These are phyloP conservation scores for Gaeumannomyces tritici DNA, from an alignment of 2,329 filamentous ascomycete genomes.

Conservation along the genomic window DNA sequence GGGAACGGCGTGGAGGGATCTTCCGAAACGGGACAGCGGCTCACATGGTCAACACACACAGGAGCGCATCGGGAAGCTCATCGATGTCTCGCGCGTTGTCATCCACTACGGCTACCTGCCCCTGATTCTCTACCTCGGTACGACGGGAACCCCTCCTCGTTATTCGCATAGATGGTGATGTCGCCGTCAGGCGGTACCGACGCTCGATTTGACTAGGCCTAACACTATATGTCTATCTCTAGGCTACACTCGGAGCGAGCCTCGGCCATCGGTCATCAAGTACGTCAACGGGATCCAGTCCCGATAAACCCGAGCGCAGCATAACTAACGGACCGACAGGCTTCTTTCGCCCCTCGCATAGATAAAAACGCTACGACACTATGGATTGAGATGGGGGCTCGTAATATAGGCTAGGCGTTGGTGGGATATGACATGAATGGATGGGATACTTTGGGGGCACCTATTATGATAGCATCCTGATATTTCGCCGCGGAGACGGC, in stretches of 20 bases:
- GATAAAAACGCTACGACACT: conserved; percentile 7
- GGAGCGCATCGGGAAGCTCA: conserved; percentile 97
- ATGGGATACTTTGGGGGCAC: background rate
- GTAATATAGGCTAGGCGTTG: background rate
- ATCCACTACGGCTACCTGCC: conserved; percentile 98
- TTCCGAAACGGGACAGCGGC: background rate
- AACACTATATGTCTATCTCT: conserved; percentile 9
- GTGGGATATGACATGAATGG: background rate
- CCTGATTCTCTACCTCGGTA: conserved; percentile 93
- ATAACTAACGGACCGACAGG: conserved; percentile 24
- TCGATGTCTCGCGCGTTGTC: conserved; percentile 85
- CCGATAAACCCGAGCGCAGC: background rate
- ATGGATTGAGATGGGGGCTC: background rate
- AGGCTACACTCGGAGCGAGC: conserved; percentile 94
- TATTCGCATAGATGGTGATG: background rate
- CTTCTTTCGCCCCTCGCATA: conserved; percentile 58
- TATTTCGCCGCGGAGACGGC: background rate
- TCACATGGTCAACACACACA: conserved; percentile 23
- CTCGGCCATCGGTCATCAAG: conserved; percentile 64
- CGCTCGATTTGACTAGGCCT: conserved; percentile 12
- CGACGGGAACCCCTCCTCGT: conserved; percentile 12
- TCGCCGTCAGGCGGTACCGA: background rate
- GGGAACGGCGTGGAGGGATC: background rate
- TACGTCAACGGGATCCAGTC: conserved; percentile 21
- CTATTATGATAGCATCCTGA: background rate